Evolutionary conservation across 176 grass and related monocot genomes (phyloP).

Genomic region (Carex pumila): DNA sequence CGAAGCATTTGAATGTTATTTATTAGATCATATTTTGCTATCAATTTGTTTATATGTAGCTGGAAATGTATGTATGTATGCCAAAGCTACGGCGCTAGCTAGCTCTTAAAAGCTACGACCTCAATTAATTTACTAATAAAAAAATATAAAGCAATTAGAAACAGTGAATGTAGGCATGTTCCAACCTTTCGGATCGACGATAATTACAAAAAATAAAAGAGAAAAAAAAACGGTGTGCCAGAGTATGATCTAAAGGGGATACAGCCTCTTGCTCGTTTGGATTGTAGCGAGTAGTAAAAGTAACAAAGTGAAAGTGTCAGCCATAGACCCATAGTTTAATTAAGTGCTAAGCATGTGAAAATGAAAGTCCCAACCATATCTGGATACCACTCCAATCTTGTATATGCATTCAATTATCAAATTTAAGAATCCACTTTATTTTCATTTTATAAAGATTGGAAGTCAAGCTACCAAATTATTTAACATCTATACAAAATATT

Average conservation of each 20-base stretch:
- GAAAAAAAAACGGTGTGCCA: neutral
- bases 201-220: constrained; percentile 8
- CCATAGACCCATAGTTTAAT: neutral
- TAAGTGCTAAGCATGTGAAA: constrained; percentile 31
- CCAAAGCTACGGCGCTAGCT: neutral
- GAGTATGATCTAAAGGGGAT: constrained; percentile 16
- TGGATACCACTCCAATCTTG: constrained; percentile 1
- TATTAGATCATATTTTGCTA: neutral
- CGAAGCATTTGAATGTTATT: neutral
- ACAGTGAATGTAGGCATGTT: neutral
- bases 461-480: too few species aligned
- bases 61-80: neutral
- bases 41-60: neutral
- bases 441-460: too few species aligned
- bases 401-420: constrained; percentile 28
- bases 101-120: neutral
- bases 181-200: neutral
- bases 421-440: too few species aligned
- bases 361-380: neutral
- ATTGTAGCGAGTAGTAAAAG: constrained; percentile 21
- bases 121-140: neutral
- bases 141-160: neutral
- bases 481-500: too few species aligned
- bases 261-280: constrained; percentile 1
- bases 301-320: neutral